These are phyloP conservation scores for Phenoliferia sp. DNA, from an alignment of 1,284 basidiomycete genomes.

Conservation along the genomic window DNA sequence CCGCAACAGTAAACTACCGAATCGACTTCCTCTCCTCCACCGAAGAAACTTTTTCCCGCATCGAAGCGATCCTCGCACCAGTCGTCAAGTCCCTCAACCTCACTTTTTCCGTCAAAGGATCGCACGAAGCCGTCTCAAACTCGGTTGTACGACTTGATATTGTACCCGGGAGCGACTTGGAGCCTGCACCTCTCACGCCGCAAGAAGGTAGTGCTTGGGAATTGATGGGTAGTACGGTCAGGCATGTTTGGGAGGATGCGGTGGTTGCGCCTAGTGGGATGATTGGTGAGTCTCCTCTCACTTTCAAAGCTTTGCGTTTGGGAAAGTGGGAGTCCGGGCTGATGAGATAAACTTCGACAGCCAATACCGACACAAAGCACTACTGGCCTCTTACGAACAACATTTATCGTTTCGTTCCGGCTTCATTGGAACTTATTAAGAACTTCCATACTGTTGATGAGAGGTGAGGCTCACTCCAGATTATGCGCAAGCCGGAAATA, in stretches of 20 bases:
- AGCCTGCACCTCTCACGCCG: constrained; percentile 56
- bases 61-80: constrained; percentile 46
- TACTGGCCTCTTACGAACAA: constrained; percentile 51
- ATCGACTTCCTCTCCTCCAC: constrained; percentile 53
- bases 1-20: constrained; percentile 54
- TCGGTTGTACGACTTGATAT: constrained; percentile 16
- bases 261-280: constrained; percentile 53
- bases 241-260: constrained; percentile 44
- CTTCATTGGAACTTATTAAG: constrained; percentile 43
- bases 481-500: too few relatives aligned
- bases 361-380: constrained; percentile 51
- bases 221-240: constrained; percentile 52
- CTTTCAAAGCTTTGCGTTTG: too few relatives aligned
- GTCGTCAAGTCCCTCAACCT: constrained; percentile 54
- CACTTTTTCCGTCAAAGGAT: constrained; percentile 49
- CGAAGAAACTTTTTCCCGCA: constrained; percentile 46
- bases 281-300: constrained; percentile 48
- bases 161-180: constrained; percentile 45
- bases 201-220: constrained; percentile 48
- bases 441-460: constrained; percentile 65
- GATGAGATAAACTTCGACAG: constrained; percentile 25
- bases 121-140: neutral
- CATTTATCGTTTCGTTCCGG: constrained; percentile 53
- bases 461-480: constrained; percentile 15
- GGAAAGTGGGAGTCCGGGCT: neutral